Base-by-base conservation (phyloP, 129 eudicot genomes). In the Logfia minima region DNA sequence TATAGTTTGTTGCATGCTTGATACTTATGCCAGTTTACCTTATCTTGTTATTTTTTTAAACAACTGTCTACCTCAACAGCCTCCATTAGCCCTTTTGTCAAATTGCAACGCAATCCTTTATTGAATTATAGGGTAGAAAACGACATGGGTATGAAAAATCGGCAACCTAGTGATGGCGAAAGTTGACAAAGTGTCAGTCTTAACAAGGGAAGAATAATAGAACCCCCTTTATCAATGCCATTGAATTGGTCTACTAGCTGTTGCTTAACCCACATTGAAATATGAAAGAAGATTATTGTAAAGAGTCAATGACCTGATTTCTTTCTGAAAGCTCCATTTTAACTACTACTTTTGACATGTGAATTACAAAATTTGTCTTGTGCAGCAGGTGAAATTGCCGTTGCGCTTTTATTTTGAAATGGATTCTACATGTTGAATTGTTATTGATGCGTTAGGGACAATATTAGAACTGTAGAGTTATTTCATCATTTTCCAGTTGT, bases 161-260 rank as follows among this genome's bases (percentile, higher is more conserved):
- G 75, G 80, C 76, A 81, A 68, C 35, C 72, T 18, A 11, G 61
- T 68, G 80, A 81, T 61, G 13, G 66, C 13, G 75, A 74, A 80
- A 74, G 79, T 58, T 68, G 71, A 59, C 65, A 56, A 68, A 80
- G 79, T 53, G 71, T 81, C 76, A 56, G 71, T 81, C 76, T 56
- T 74, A 67, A 52, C 68, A n/a, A 80, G 18, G 66, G 75, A 35
- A 51, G 64, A 55, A 55, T 64, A 74, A 62, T 66, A 28, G 31
- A 21, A 56, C 68, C 28, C 29, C 39, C 18, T 48, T 24, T 24
- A 73, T 73, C 18, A 73, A 73, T 31, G 64, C 29, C 75, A 17
- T 75, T 75, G 84, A 81, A 81, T 71, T 18, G 59, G 84, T 81
- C 84, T 77, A 35, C 21, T 39, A 68, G 58, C 8, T 74, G 69